These are phyloP conservation scores for Parmelia sp. DNA, from an alignment of 495 filamentous ascomycete genomes.

Conservation along the genomic window DNA sequence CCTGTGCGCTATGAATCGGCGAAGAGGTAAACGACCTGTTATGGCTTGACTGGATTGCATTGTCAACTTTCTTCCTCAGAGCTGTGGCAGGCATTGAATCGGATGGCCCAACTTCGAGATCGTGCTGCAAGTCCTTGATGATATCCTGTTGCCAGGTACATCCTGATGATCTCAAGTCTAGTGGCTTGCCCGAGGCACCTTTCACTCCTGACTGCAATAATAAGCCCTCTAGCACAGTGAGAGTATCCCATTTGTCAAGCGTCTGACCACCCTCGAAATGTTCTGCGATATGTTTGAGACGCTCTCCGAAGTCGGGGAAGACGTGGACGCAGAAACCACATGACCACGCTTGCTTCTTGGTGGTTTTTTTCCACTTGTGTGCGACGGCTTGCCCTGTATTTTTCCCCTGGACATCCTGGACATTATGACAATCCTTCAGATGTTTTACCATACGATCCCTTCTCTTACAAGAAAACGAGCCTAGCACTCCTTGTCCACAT, in stretches of 20 bases:
- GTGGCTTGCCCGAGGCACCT: not conserved
- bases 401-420: not conserved
- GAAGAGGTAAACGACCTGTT: not conserved
- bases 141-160: not conserved
- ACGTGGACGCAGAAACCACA: constrained; percentile 8
- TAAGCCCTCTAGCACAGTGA: constrained; percentile 4
- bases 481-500: not conserved
- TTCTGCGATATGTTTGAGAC: constrained; percentile 5
- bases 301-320: not conserved
- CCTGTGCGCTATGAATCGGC: not conserved
- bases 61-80: not conserved
- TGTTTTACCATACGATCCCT: not conserved
- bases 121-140: not conserved
- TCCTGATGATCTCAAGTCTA: not conserved
- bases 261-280: constrained; percentile 6
- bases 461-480: not conserved
- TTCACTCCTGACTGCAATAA: constrained; percentile 1
- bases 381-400: not conserved
- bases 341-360: constrained; percentile 5
- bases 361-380: constrained; percentile 2
- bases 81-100: not conserved
- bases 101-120: not conserved
- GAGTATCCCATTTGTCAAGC: constrained; percentile 3
- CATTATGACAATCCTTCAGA: not conserved
- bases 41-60: not conserved